These are phyloP conservation scores for Peronospora farinosa DNA, from an alignment of 352 stramenopile species.

Conservation along the genomic window DNA sequence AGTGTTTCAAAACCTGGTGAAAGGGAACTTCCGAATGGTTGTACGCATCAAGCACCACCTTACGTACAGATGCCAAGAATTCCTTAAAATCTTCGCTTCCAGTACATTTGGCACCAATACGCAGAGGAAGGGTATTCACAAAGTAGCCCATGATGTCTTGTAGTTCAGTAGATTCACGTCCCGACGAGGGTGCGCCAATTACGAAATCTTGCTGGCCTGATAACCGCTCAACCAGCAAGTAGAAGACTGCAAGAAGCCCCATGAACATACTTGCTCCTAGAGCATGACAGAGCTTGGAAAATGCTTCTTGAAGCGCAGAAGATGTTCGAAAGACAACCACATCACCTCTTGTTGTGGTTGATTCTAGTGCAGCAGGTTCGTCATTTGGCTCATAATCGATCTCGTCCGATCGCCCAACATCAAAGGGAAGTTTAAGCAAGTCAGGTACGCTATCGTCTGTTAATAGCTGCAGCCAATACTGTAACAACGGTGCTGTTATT, in stretches of 20 bases:
- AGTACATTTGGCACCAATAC: conserved; percentile 18
- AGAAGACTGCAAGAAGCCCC: conserved; percentile 40
- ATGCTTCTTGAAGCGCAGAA: conserved; percentile 16
- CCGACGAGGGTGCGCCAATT: conserved; percentile 32
- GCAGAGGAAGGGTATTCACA: conserved; percentile 50
- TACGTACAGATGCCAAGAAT: conserved; percentile 35
- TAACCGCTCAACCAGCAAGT: conserved; percentile 38
- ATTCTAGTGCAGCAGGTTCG: background rate
- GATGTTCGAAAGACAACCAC: conserved; percentile 36
- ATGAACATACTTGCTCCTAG: conserved; percentile 46
- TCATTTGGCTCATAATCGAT: background rate
- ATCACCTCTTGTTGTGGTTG: conserved; percentile 10
- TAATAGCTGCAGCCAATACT: conserved; percentile 46
- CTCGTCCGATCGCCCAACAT: conserved; percentile 1
- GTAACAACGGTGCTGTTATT: conserved; percentile 26
- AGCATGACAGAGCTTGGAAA: conserved; percentile 29
- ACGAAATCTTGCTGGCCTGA: conserved; percentile 37
- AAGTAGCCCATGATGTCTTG: conserved; percentile 48
- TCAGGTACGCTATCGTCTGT: conserved; percentile 11
- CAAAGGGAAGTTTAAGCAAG: conserved; percentile 42
- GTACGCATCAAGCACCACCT: conserved; percentile 38
- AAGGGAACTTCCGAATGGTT: conserved; percentile 48
- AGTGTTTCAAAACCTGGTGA: conserved; percentile 43
- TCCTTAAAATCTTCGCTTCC: conserved; percentile 22
- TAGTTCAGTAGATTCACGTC: conserved; percentile 26